Evolutionary conservation across 306 rosid genomes (phyloP).

Genomic region (Acacia confusa): DNA sequence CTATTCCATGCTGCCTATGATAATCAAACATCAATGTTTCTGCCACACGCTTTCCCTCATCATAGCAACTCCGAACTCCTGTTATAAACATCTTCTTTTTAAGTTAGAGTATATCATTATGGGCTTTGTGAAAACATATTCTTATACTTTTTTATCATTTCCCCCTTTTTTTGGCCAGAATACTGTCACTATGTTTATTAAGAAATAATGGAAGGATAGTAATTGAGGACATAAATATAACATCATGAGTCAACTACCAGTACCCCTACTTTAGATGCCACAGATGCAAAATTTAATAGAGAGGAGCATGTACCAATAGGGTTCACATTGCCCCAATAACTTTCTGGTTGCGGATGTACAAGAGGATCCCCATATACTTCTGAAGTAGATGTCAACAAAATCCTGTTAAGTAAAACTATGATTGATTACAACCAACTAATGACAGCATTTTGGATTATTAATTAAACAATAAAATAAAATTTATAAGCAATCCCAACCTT

Average conservation of each 20-base stretch:
- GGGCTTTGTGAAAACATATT: neutral
- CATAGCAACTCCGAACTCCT: constrained; percentile 85
- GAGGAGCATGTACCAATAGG: constrained; percentile 54
- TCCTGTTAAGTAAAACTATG: constrained; percentile 39
- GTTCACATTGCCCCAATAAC: constrained; percentile 78
- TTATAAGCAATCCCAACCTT: constrained; percentile 36
- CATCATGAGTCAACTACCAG: neutral
- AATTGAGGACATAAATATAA: neutral
- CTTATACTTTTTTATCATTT: neutral
- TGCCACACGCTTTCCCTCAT: constrained; percentile 80
- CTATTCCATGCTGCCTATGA: constrained; percentile 79
- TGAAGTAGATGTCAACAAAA: constrained; percentile 71
- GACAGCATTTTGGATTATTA: neutral
- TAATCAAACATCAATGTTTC: constrained; percentile 80
- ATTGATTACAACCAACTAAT: constrained; percentile 9
- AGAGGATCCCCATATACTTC: constrained; percentile 84
- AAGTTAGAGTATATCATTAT: neutral
- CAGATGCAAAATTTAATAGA: neutral
- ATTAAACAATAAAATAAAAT: neutral
- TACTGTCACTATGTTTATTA: neutral
- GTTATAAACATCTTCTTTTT: neutral
- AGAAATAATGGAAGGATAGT: neutral
- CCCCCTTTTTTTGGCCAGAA: neutral
- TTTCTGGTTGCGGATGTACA: constrained; percentile 68
- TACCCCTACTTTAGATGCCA: neutral